phyloP scores from a whole-genome alignment of 441 rosid species.

The Erodium moschatum region DNA sequence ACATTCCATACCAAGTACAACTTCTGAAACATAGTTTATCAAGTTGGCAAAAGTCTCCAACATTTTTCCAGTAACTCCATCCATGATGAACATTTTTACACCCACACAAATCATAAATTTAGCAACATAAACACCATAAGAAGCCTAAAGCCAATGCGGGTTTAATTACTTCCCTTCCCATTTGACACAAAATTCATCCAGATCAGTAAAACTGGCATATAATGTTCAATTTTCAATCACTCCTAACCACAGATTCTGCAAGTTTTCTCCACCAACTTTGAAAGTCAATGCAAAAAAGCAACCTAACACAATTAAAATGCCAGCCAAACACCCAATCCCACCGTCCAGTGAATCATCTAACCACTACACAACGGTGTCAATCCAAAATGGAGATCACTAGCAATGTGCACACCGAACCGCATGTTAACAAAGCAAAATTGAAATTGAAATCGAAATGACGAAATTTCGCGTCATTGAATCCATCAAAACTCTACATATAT shows the following conservation, averaged over 20 bases:
- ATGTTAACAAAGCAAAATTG: not conserved
- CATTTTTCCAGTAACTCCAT: too few species aligned
- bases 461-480: not conserved
- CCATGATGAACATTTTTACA: too few species aligned
- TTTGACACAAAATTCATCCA: too few species aligned
- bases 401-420: conserved; percentile 1
- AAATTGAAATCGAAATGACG: not conserved
- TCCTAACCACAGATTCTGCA: not conserved
- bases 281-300: not conserved
- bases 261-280: not conserved
- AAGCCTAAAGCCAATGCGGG: too few species aligned
- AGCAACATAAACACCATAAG: too few species aligned
- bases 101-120: too few species aligned
- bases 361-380: not conserved
- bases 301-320: not conserved
- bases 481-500: not conserved
- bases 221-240: not conserved
- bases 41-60: too few species aligned
- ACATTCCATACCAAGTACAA: too few species aligned
- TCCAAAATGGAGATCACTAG: not conserved
- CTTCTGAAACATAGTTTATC: too few species aligned
- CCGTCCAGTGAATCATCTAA: not conserved
- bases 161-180: too few species aligned
- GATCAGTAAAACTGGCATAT: too few species aligned
- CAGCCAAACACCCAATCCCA: not conserved